Base-by-base conservation (phyloP, 208 protist genomes). In the Crithidia sp. region DNA sequence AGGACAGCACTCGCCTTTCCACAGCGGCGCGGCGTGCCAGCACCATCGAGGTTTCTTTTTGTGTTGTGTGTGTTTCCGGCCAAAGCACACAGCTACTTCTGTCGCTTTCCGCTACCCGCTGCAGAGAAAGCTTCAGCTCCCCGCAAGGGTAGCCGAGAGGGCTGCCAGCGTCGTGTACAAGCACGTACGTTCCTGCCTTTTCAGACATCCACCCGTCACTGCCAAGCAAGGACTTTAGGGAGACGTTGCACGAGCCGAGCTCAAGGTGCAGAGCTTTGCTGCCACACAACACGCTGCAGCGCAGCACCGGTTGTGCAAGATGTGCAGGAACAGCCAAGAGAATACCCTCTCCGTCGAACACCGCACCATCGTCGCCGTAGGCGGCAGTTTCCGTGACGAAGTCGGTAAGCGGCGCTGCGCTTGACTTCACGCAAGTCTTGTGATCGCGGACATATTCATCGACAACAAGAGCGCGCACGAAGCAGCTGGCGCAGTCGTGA, bases 91-190 rank as follows among this genome's bases (percentile, higher is more conserved):
- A 28, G 28, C 28, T 28, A 28, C 28, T 1, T 28, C 28, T 28
- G 28, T 28, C 28, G 28, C 28, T 28, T 28, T 28, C 28, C 28
- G 28, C 1, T 28, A 28, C 28, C 1, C 28, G 28, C 28, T 28
- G 28, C 28, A 71, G 5, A 17, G 50, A 62, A 14, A 71, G 19
- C 0, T 28, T 10, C 17, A 72, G 37, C 5, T 14, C 19, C 2
- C 56, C 67, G 16, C 54, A 62, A 12, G 39, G 14, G 45, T 59
- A 37, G 8, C 65, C 73, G 4, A 53, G 58, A 0, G 73, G 65
- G 5, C 56, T 77, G 2, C 47, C 57, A 17, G 56, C 50, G 12
- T 57, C 14, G 2, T 53, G 39, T 2, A 77, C 65, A 3, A 79
- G 41, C 47, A 68, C 4, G 17, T 17, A 71, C 4, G 43, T 39